Conservation (phyloP, 2,329 filamentous ascomycete species). For the Didymella sp. region DNA sequence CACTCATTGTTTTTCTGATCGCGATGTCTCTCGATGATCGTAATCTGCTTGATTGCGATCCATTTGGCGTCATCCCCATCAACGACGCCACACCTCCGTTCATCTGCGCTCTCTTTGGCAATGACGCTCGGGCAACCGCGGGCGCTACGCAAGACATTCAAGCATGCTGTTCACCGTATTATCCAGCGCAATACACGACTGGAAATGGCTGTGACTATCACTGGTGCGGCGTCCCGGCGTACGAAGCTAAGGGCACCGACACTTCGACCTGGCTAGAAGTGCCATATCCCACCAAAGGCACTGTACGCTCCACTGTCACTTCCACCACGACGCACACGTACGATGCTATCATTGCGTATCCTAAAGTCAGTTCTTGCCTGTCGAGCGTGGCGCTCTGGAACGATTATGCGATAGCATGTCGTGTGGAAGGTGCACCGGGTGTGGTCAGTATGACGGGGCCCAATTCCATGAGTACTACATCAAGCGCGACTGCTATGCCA, state of each 20-base stretch:
- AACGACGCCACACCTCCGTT: neutral
- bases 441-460: neutral
- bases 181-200: neutral
- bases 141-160: neutral
- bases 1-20: neutral
- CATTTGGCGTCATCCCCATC: neutral
- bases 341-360: neutral
- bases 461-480: neutral
- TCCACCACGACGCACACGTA: neutral
- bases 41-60: neutral
- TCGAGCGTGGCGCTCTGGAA: neutral
- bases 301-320: neutral
- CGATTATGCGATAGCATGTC: neutral
- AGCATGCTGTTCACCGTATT: neutral
- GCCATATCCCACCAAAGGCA: neutral
- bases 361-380: neutral
- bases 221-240: neutral
- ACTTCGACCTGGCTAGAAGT: neutral
- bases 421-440: neutral
- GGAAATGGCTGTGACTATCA: neutral
- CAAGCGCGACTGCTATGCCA: neutral
- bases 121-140: neutral
- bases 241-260: neutral
- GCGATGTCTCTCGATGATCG: neutral
- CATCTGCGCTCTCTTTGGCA: slow-evolving; percentile 3